These are phyloP conservation scores for Tetrapisispora pingtungensis DNA, from an alignment of 805 yeast species.

Conservation along the genomic window DNA sequence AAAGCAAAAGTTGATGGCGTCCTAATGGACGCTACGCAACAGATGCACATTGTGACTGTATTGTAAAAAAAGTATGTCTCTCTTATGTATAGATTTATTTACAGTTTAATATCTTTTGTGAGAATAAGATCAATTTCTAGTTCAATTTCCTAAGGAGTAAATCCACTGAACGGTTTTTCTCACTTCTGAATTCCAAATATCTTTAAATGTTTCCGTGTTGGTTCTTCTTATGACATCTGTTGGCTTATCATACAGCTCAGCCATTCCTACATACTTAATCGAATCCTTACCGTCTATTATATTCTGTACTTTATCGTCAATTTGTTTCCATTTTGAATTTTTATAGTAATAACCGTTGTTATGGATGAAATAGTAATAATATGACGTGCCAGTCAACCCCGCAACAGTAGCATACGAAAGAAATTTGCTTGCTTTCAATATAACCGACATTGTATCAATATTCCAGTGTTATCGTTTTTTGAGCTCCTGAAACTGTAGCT, in stretches of 20 bases:
- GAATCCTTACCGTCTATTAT: conserved; percentile 15
- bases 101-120: too few species aligned
- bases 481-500: too few species aligned
- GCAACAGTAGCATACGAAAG: conserved; percentile 12
- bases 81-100: too few species aligned
- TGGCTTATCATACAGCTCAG: conserved; percentile 8
- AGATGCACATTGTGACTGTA: too few species aligned
- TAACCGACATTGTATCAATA: background rate
- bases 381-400: conserved; percentile 13
- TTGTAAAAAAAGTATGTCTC: too few species aligned
- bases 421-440: conserved; percentile 16
- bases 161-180: conserved; percentile 17
- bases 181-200: conserved; percentile 20
- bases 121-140: background rate
- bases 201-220: conserved; percentile 18
- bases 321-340: conserved; percentile 14
- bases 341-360: conserved; percentile 16
- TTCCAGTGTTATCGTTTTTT: too few species aligned
- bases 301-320: conserved; percentile 15
- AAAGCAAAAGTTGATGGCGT: too few species aligned
- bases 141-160: conserved; percentile 12
- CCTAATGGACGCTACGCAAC: too few species aligned
- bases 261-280: conserved; percentile 3
- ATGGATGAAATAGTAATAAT: conserved; percentile 16
- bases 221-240: conserved; percentile 13